phyloP scores from a whole-genome alignment of 805 yeast genomes.

The Dipodascus geniculatus region DNA sequence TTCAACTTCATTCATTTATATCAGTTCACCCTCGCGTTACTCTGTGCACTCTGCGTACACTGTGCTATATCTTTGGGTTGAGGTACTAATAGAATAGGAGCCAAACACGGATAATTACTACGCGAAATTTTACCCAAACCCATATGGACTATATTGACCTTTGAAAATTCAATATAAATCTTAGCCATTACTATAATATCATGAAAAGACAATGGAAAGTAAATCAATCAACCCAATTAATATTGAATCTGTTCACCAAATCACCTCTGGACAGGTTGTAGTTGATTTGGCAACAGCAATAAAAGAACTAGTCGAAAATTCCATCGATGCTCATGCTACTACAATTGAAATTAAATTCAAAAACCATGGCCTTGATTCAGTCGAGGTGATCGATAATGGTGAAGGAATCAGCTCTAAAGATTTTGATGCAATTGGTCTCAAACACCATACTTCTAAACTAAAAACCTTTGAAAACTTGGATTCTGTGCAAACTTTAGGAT shows the following conservation, averaged over 20 bases:
- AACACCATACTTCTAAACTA: slow-evolving; percentile 48
- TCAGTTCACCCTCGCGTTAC: too few species aligned
- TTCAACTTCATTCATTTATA: too few species aligned
- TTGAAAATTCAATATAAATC: too few species aligned
- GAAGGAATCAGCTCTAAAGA: slow-evolving; percentile 45
- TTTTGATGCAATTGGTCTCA: slow-evolving; percentile 34
- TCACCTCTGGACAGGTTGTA: slow-evolving; percentile 92
- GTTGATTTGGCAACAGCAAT: slow-evolving; percentile 64
- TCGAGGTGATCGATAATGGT: slow-evolving; percentile 71
- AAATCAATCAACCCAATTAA: slow-evolving; percentile 30
- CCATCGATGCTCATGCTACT: slow-evolving; percentile 67
- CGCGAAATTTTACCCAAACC: too few species aligned
- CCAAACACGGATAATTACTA: too few species aligned
- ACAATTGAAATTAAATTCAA: slow-evolving; percentile 56
- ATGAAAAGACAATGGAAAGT: too few species aligned
- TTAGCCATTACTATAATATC: too few species aligned
- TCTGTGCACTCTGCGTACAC: too few species aligned
- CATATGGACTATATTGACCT: too few species aligned
- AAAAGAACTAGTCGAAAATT: slow-evolving; percentile 79
- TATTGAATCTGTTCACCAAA: slow-evolving; percentile 47
- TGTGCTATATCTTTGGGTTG: too few species aligned
- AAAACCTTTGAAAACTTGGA: slow-evolving; percentile 28
- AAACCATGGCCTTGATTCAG: slow-evolving; percentile 60
- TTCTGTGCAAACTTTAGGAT: slow-evolving; percentile 41
- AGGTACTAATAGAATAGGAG: too few species aligned